A percentile compares a stretch with the other conserved stretches of the same genome.
These are phyloP conservation scores for Scalesia atractyloides DNA, from an alignment of 129 eudicot species.

Conservation along the genomic window DNA sequence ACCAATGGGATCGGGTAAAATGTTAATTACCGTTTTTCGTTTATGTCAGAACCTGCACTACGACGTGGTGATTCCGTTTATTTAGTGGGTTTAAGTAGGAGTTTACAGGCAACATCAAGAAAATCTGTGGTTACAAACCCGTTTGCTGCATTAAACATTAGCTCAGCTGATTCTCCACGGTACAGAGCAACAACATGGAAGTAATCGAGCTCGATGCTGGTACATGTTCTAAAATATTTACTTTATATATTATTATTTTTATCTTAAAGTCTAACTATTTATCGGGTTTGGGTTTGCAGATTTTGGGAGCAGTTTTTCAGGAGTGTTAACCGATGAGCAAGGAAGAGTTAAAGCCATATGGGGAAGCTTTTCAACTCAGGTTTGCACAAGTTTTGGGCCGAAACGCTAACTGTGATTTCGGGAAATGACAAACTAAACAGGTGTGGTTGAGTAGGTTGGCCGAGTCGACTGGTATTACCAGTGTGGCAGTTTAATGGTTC, in stretches of 20 bases:
- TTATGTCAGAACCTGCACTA: constrained; percentile 70
- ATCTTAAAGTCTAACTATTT: constrained; percentile 1
- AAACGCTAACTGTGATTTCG: too few species aligned
- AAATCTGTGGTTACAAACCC: constrained; percentile 92
- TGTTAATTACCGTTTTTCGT: background rate
- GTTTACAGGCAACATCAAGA: constrained; percentile 92
- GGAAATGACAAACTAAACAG: too few species aligned
- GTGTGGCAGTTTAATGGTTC: too few species aligned
- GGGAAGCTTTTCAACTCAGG: constrained; percentile 99
- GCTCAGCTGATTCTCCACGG: constrained; percentile 94
- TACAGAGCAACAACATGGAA: constrained; percentile 97
- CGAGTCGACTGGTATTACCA: too few species aligned
- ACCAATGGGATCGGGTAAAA: too few species aligned
- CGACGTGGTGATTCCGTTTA: constrained; percentile 87
- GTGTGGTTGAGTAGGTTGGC: too few species aligned
- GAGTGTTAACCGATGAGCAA: constrained; percentile 80
- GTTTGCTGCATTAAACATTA: constrained; percentile 80
- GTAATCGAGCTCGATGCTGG: constrained; percentile 94
- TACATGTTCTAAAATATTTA: constrained; percentile 14
- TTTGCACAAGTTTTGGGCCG: constrained; percentile 20
- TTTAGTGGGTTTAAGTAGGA: constrained; percentile 92
- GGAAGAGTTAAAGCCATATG: constrained; percentile 94
- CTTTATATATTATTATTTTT: background rate
- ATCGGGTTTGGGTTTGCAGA: constrained; percentile 42
- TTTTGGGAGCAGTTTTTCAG: constrained; percentile 94